A percentile compares a stretch with the other conserved stretches of the same genome.
Conservation (phyloP, 331 rosid species). For the Pyrus hybrid region DNA sequence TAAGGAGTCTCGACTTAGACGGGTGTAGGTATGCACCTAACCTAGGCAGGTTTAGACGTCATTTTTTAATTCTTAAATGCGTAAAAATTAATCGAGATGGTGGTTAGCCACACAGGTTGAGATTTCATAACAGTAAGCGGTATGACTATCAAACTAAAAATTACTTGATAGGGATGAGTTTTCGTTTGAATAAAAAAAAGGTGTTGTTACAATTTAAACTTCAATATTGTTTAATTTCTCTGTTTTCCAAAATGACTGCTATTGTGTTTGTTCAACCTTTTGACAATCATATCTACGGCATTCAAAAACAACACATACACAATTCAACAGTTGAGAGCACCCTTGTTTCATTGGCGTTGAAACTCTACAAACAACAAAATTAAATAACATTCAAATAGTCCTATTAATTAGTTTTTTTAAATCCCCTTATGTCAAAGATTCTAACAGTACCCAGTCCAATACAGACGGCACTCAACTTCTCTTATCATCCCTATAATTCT, state of each 20-base stretch:
- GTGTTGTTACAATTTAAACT: neutral
- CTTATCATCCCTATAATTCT: neutral
- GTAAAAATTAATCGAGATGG: rapidly evolving
- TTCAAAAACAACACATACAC: neutral
- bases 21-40: too few species aligned
- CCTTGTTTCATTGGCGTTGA: slow-evolving; percentile 13
- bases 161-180: neutral
- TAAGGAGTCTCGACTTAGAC: too few species aligned
- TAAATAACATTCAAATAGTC: neutral
- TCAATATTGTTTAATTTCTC: neutral
- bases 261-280: slow-evolving; percentile 6
- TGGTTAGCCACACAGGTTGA: too few species aligned
- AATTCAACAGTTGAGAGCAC: slow-evolving; percentile 1
- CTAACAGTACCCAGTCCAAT: slow-evolving; percentile 1
- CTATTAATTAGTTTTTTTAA: neutral
- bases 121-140: too few species aligned
- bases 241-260: slow-evolving; percentile 28
- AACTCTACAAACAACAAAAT: neutral
- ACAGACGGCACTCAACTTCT: slow-evolving; percentile 1
- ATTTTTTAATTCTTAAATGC: too few species aligned
- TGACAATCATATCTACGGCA: neutral
- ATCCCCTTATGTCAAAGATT: neutral
- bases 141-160: too few species aligned
- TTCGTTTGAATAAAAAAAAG: neutral
- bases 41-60: too few species aligned